A percentile compares a stretch with the other conserved stretches of the same genome.
These are phyloP conservation scores for Brasilioporus rufonigricans DNA, from an alignment of 768 basidiomycete species.

Conservation along the genomic window DNA sequence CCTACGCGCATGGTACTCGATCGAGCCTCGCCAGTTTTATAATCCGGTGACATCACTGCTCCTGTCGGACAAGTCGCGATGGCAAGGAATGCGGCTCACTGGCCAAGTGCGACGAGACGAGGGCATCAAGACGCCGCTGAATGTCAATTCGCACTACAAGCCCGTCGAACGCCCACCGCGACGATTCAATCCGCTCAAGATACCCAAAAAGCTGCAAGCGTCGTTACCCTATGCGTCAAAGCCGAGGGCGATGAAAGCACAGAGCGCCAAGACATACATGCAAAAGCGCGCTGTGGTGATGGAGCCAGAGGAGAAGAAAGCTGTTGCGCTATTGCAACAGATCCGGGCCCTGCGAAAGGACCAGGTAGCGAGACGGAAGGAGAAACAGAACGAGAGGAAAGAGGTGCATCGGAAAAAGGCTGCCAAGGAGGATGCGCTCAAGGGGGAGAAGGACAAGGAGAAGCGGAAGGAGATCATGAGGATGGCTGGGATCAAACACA, in stretches of 20 bases:
- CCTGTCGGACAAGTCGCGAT: constrained; percentile 73
- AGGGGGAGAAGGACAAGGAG: constrained; percentile 69
- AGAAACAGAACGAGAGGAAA: constrained; percentile 83
- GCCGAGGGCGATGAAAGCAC: constrained; percentile 77
- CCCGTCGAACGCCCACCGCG: constrained; percentile 73
- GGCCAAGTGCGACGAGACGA: constrained; percentile 89
- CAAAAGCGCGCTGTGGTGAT: constrained; percentile 94
- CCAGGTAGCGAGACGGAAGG: constrained; percentile 71
- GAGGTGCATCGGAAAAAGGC: constrained; percentile 67
- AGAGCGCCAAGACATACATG: constrained; percentile 77
- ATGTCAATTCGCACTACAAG: constrained; percentile 88
- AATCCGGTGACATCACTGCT: constrained; percentile 94
- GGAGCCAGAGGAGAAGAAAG: constrained; percentile 93
- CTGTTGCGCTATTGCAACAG: constrained; percentile 88
- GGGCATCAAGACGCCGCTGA: constrained; percentile 74
- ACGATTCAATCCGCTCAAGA: constrained; percentile 86
- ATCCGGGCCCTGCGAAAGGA: constrained; percentile 90
- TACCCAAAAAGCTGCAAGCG: constrained; percentile 89
- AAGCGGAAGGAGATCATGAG: constrained; percentile 77
- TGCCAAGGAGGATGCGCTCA: constrained; percentile 63
- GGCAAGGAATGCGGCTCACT: constrained; percentile 95
- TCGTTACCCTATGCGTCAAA: constrained; percentile 91
- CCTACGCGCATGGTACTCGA: constrained; percentile 94
- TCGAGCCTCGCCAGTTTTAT: constrained; percentile 94
- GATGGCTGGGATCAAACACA: constrained; percentile 65